Evolutionary conservation across 495 filamentous ascomycete species (phyloP).

Genomic region (Aspergillus ellipticus): DNA sequence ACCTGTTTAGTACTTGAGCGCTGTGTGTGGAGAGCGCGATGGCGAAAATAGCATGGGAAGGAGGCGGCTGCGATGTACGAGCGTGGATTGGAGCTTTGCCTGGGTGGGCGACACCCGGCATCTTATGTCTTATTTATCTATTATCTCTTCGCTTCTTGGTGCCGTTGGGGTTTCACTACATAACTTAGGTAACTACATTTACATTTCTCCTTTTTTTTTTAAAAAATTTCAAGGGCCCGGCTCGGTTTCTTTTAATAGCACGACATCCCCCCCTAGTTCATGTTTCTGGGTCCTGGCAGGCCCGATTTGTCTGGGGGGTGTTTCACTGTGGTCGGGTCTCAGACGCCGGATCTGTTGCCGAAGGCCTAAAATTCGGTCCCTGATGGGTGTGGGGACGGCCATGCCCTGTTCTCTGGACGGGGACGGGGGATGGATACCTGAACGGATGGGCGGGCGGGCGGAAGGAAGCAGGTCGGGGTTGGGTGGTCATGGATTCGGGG

Average conservation of each 20-base stretch:
- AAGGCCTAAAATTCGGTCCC: not conserved
- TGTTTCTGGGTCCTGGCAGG: not conserved
- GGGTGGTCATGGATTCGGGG: too few relatives aligned
- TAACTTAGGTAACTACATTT: not conserved
- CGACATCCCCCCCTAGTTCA: not conserved
- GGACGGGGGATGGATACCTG: not conserved
- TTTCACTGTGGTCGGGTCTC: not conserved
- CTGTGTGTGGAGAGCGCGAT: not conserved
- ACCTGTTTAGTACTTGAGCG: not conserved
- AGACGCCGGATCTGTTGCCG: constrained; percentile 1
- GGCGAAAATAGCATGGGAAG: not conserved
- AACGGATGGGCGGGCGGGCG: not conserved
- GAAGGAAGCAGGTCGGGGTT: too few relatives aligned
- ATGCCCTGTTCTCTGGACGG: not conserved
- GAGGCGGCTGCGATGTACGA: not conserved
- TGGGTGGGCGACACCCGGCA: not conserved
- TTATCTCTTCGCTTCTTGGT: not conserved
- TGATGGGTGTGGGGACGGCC: not conserved
- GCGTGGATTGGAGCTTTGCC: not conserved
- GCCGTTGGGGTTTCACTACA: not conserved
- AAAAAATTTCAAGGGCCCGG: not conserved
- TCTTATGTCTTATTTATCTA: not conserved
- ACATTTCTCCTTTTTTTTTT: not conserved
- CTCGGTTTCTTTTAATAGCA: not conserved
- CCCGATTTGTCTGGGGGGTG: not conserved